A percentile compares a stretch with the other conserved stretches of the same genome.
Evolutionary conservation across 257 asterid species (phyloP).

Genomic region (Paraleonurus japonicus): DNA sequence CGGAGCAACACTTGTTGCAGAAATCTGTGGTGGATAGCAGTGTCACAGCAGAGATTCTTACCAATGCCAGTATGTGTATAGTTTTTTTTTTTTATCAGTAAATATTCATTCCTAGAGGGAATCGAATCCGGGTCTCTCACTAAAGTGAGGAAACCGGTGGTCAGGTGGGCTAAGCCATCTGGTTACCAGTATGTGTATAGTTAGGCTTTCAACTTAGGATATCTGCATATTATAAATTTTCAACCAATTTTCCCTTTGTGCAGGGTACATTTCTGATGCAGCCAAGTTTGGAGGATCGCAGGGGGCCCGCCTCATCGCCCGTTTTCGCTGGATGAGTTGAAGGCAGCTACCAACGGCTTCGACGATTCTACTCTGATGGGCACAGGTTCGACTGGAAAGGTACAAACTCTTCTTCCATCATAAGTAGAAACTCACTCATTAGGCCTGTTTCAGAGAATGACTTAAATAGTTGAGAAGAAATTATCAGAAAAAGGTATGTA

Average conservation of each 20-base stretch:
- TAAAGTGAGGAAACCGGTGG: too few relatives aligned
- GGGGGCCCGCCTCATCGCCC: constrained; percentile 44
- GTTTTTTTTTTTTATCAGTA: too few relatives aligned
- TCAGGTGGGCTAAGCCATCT: too few relatives aligned
- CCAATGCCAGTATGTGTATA: constrained; percentile 50
- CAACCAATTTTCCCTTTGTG: neutral
- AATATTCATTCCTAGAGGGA: too few relatives aligned
- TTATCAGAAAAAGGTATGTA: neutral
- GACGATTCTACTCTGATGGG: constrained; percentile 50
- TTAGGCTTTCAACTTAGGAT: too few relatives aligned
- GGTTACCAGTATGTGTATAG: constrained; percentile 49
- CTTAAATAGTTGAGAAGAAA: too few relatives aligned
- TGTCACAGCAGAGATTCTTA: constrained; percentile 45
- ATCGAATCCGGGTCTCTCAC: too few relatives aligned
- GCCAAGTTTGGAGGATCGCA: constrained; percentile 41
- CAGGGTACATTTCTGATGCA: constrained; percentile 61
- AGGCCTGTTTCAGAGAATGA: too few relatives aligned
- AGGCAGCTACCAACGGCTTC: constrained; percentile 58
- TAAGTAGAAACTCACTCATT: too few relatives aligned
- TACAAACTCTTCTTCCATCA: constrained; percentile 14
- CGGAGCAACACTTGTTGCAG: constrained; percentile 59
- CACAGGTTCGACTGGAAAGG: constrained; percentile 62
- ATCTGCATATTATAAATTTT: neutral
- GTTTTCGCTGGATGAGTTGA: constrained; percentile 55
- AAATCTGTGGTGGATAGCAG: constrained; percentile 47